Conservation (phyloP, 805 yeast genomes). For the Tetrapisispora phaffii region DNA sequence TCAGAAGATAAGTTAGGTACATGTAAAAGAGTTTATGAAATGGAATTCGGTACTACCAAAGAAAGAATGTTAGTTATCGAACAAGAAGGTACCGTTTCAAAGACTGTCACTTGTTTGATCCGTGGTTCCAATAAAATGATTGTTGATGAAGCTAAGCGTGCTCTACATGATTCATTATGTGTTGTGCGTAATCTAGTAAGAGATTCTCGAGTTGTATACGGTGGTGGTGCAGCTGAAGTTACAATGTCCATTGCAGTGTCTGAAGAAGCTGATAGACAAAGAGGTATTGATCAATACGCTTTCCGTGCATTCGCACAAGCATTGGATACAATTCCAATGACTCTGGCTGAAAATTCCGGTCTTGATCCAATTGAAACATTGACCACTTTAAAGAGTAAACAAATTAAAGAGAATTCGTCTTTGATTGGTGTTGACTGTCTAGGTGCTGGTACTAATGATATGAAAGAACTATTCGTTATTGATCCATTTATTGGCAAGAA, state of each 20-base stretch:
- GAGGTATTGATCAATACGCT: slow-evolving; percentile 95
- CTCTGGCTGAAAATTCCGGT: slow-evolving; percentile 95
- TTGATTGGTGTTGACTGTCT: slow-evolving; percentile 89
- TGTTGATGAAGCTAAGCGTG: slow-evolving; percentile 92
- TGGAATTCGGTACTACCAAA: slow-evolving; percentile 92
- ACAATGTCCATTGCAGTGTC: slow-evolving; percentile 86
- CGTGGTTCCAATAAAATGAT: slow-evolving; percentile 98
- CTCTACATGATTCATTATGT: slow-evolving; percentile 91
- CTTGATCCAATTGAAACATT: slow-evolving; percentile 86
- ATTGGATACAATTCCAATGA: slow-evolving; percentile 84
- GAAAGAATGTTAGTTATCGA: slow-evolving; percentile 94
- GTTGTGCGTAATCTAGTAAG: slow-evolving; percentile 92
- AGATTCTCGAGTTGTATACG: slow-evolving; percentile 93
- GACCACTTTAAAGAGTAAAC: slow-evolving; percentile 73
- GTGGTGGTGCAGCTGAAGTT: slow-evolving; percentile 98
- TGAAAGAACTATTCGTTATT: slow-evolving; percentile 88
- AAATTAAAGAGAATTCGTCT: slow-evolving; percentile 60
- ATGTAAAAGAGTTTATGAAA: slow-evolving; percentile 77
- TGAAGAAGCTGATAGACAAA: slow-evolving; percentile 84
- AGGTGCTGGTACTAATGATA: slow-evolving; percentile 78
- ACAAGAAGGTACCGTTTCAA: slow-evolving; percentile 64
- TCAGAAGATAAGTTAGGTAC: slow-evolving; percentile 71
- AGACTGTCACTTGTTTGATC: slow-evolving; percentile 85
- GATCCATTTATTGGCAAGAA: slow-evolving; percentile 97
- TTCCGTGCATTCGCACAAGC: slow-evolving; percentile 92